phyloP scores from a whole-genome alignment of 345 rosid species.

The Litchi chinensis region DNA sequence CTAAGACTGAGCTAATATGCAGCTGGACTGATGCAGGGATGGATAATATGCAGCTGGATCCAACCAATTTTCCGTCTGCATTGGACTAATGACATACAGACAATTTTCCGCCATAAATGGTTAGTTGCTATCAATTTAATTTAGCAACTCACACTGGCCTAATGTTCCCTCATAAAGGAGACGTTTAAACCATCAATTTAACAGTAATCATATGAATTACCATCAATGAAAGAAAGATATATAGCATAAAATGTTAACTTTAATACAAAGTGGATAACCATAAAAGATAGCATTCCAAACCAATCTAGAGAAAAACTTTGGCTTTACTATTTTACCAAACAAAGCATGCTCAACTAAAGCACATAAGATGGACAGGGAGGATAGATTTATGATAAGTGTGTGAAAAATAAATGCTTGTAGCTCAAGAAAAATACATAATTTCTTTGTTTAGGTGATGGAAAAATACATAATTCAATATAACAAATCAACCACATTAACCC shows the following conservation, averaged over 20 bases:
- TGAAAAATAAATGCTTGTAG: conserved; percentile 24
- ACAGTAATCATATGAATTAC: not conserved
- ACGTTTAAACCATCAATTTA: not conserved
- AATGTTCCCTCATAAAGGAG: not conserved
- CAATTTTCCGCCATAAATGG: not conserved
- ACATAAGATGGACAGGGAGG: conserved; percentile 15
- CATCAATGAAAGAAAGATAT: not conserved
- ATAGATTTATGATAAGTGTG: not conserved
- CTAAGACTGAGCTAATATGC: not conserved
- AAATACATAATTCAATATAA: conserved; percentile 1
- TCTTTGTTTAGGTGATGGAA: not conserved
- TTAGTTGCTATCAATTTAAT: not conserved
- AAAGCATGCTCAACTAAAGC: not conserved
- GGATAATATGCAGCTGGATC: not conserved
- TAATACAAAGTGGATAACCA: not conserved
- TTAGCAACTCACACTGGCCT: not conserved
- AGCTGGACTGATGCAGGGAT: not conserved
- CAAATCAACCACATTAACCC: conserved; percentile 17
- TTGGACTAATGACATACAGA: not conserved
- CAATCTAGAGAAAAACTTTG: conserved; percentile 3
- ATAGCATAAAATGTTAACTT: too few species aligned
- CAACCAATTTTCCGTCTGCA: conserved; percentile 2
- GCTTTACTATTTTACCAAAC: conserved; percentile 12
- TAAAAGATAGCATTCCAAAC: not conserved
- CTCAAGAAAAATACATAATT: conserved; percentile 28